Evolutionary conservation across 2,329 filamentous ascomycete genomes (phyloP), one percentile per base, ranked within the genome.

Genomic region (Sarocladium strictum): DNA sequence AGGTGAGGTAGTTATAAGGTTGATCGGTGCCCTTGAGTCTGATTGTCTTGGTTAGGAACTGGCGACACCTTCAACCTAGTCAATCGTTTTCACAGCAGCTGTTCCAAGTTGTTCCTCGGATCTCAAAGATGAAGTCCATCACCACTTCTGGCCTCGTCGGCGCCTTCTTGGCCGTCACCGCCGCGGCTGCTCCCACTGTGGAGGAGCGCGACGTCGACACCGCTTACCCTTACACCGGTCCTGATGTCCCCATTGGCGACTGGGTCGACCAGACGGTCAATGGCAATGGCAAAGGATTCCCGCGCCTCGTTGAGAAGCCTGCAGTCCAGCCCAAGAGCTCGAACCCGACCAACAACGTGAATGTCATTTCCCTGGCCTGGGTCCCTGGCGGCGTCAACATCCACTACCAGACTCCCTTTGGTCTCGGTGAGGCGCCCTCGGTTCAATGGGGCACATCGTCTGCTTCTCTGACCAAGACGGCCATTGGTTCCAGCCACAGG

Each of bases 341-440:
- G 10, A 72, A 74, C 47, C 72, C 76, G 6, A 73, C 66, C 38
- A 80, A 79, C 67, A 80, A 79, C 53, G 62, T 80, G 62, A 79
- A 80, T 58, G 76, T 79, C 35, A 76, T 79, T 55, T 71, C 72
- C 3, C 58, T 77, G 55, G 68, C 76, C 1, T 79, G 77, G 56
- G 57, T 77, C 2, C 75, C 75, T 1, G 62, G 67, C 51, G 77
- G 76, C 32, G 73, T 79, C 61, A 77, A 76, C 60, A 70, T 79
- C 54, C 76, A 79, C 63, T 80, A 72, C 61, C 77, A 79, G 64
- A 79, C 77, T 0, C 75, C 77, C 0, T 80, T 79, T 58, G 76
- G 77, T 6, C 63, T 80, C n/a, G 74, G 72, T 14, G 62, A 60
- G n/a, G 58, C 64, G 3, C 76, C 77, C 0, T 63, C 67, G 1